Base-by-base conservation (phyloP, 2,329 filamentous ascomycete species). In the Alternaria sp. region DNA sequence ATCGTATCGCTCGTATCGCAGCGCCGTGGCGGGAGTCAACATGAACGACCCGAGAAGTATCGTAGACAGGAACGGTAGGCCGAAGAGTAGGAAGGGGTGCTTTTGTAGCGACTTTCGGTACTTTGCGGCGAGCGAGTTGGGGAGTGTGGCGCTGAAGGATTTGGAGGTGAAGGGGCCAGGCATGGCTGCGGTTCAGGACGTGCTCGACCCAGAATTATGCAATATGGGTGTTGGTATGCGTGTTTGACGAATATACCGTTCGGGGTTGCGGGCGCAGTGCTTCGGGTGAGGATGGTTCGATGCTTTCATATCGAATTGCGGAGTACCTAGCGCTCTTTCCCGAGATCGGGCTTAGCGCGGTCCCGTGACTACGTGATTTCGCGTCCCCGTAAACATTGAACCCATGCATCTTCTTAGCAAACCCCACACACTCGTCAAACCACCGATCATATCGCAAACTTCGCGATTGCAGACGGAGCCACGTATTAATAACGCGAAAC, bases 21-120 rank as follows among this genome's bases (percentile, higher is more conserved):
- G 85, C 13, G 96, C 96, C 21, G 96, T 95, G 6, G 95, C 96
- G 1, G 95, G 96, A 0, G 96, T 98, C 52, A 99, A 87, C 73
- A 97, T 91, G 81, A 99, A 99, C 4, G 93, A 97, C 1, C 93
- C 95, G 2, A 91, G 93, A 25, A 99, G 88, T 76, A 99, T 97
- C 62, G 97, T 90, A 60, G 88, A 83, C 69, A 99, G 87, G 81
- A 99, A 99, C 1, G 96, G 96, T 5, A 99, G 86, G 3, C 96
- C 96, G 78, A 99, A 99, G 67, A 97, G 88, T 26, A 93, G 83
- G 80, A 99, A 99, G 1, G 96, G 96, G 73, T 92, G 93, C 75
- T 87, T 90, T 62, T 88, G 85, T 70, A 99, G 88, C 63, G 88
- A 81, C 30, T 87, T 83, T 61, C 96, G 92, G 83, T 99, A 99